Conservation (phyloP, 441 rosid genomes). For the Biscutella laevigata region DNA sequence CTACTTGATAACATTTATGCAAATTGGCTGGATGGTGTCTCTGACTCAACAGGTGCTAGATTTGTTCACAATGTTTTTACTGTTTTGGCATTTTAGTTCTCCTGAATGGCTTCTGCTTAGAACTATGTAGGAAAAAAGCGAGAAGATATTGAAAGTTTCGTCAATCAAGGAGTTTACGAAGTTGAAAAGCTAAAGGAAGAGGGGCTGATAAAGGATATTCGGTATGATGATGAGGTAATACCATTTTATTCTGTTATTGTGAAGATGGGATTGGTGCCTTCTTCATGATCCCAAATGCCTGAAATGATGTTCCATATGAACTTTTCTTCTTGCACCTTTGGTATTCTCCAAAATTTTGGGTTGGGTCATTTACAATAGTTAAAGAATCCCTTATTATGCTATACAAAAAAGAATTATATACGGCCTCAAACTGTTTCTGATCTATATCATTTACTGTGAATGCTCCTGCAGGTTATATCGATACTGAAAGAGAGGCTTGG, state of each 20-base stretch:
- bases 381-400: not conserved
- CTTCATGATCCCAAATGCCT: not conserved
- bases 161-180: constrained; percentile 79
- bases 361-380: not conserved
- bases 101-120: constrained; percentile 28
- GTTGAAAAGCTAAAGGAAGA: constrained; percentile 82
- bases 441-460: constrained; percentile 12
- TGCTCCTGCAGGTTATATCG: constrained; percentile 56
- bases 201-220: constrained; percentile 69
- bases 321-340: constrained; percentile 2
- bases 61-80: constrained; percentile 5
- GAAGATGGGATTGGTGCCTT: constrained; percentile 6
- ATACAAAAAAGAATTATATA: not conserved
- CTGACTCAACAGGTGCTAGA: constrained; percentile 63
- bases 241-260: not conserved
- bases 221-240: constrained; percentile 84
- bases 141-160: constrained; percentile 75
- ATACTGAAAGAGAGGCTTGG: constrained; percentile 84
- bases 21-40: constrained; percentile 81
- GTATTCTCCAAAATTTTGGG: constrained; percentile 1
- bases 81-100: constrained; percentile 14
- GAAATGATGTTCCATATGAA: constrained; percentile 5
- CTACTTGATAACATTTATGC: constrained; percentile 82
- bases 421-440: not conserved
- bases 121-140: constrained; percentile 57